Evolutionary conservation across 2,329 filamentous ascomycete genomes (phyloP).

Genomic region (Lecanosticta acicola): DNA sequence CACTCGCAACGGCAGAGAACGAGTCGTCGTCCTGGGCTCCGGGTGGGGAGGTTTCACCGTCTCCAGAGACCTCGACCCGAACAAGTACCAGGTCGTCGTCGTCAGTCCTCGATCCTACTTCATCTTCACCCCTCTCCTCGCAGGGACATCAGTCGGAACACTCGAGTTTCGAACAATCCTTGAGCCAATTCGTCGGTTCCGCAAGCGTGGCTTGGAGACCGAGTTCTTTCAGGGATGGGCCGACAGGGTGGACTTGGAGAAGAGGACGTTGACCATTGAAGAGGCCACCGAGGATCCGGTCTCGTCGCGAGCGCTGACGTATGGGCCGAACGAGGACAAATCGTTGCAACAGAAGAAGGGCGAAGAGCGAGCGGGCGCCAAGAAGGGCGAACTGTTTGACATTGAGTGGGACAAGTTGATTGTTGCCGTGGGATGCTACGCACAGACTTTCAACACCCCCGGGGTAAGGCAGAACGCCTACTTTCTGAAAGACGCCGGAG

Average conservation of each 20-base stretch:
- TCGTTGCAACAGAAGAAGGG: slow-evolving; percentile 44
- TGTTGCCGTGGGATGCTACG: slow-evolving; percentile 76
- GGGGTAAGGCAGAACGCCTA: slow-evolving; percentile 78
- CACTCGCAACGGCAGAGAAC: slow-evolving; percentile 39
- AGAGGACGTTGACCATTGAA: slow-evolving; percentile 69
- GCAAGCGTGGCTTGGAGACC: slow-evolving; percentile 55
- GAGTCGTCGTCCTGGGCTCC: slow-evolving; percentile 68
- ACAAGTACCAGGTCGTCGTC: slow-evolving; percentile 66
- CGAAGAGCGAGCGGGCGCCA: slow-evolving; percentile 28
- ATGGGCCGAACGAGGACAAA: slow-evolving; percentile 6
- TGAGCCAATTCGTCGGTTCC: slow-evolving; percentile 68
- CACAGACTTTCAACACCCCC: slow-evolving; percentile 77
- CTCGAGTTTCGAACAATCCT: slow-evolving; percentile 81
- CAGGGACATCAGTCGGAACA: slow-evolving; percentile 77
- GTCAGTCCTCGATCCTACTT: slow-evolving; percentile 86
- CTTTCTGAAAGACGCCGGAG: slow-evolving; percentile 79
- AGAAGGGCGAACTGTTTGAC: slow-evolving; percentile 61
- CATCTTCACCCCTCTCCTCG: slow-evolving; percentile 80
- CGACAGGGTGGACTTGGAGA: slow-evolving; percentile 69
- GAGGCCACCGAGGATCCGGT: slow-evolving; percentile 55
- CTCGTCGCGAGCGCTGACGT: slow-evolving; percentile 49
- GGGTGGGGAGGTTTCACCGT: slow-evolving; percentile 64
- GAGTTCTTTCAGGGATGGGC: slow-evolving; percentile 81
- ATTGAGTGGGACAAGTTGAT: slow-evolving; percentile 78
- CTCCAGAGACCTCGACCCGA: slow-evolving; percentile 63